Evolutionary conservation across 805 yeast species (phyloP).

Genomic region (Lipomyces sp.): DNA sequence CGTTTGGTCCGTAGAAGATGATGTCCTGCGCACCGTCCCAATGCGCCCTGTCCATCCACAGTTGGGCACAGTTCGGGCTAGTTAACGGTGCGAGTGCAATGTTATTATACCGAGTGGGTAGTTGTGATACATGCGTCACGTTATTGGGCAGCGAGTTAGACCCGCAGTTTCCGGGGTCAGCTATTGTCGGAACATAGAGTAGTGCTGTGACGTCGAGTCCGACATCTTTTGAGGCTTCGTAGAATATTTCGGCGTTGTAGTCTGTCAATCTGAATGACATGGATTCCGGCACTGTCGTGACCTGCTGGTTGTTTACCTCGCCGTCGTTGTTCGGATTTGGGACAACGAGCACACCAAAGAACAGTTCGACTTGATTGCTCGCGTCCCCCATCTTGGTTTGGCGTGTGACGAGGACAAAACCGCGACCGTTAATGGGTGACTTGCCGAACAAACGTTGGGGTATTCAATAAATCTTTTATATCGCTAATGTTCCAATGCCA

Average conservation of each 20-base stretch:
- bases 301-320: background rate
- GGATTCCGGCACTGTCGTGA: constrained; percentile 19
- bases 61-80: constrained; percentile 19
- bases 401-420: background rate
- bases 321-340: constrained; percentile 19
- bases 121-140: constrained; percentile 22
- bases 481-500: background rate
- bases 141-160: constrained; percentile 15
- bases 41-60: constrained; percentile 32
- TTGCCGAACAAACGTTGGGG: background rate
- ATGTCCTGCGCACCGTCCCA: constrained; percentile 31
- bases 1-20: constrained; percentile 23
- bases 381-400: background rate
- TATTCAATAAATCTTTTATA: background rate
- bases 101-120: constrained; percentile 31
- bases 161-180: constrained; percentile 18
- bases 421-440: background rate
- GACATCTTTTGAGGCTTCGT: constrained; percentile 15
- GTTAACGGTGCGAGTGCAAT: constrained; percentile 34
- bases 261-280: constrained; percentile 22
- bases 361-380: constrained; percentile 11
- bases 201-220: constrained; percentile 21
- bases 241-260: constrained; percentile 14
- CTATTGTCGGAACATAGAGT: constrained; percentile 29
- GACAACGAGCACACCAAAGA: constrained; percentile 34